Conservation (phyloP, 345 rosid genomes). For the Bruguiera sexangula region DNA sequence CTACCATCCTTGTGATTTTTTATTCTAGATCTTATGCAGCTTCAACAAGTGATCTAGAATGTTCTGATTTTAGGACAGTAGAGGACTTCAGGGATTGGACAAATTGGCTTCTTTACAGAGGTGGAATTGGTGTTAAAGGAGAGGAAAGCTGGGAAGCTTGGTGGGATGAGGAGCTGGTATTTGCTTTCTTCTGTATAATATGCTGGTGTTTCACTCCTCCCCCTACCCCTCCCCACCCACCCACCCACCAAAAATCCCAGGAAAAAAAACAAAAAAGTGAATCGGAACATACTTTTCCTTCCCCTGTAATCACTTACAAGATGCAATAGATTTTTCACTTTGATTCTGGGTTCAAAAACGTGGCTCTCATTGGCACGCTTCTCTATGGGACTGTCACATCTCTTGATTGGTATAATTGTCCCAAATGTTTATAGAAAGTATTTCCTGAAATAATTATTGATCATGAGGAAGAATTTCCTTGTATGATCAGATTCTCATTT, state of each 20-base stretch:
- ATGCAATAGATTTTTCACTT: too few relatives aligned
- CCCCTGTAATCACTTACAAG: too few relatives aligned
- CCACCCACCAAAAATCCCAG: background rate
- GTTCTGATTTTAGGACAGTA: conserved; percentile 57
- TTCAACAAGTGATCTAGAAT: conserved; percentile 7
- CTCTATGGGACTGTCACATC: too few relatives aligned
- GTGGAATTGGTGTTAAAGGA: conserved; percentile 99
- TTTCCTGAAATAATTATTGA: too few relatives aligned
- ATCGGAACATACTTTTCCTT: too few relatives aligned
- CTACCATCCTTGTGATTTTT: conserved; percentile 7
- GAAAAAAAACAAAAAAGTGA: background rate
- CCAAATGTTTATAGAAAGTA: too few relatives aligned
- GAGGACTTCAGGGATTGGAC: conserved; percentile 99
- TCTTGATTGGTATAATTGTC: too few relatives aligned
- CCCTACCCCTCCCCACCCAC: too few relatives aligned
- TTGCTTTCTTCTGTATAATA: conserved; percentile 7
- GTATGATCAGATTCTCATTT: too few relatives aligned
- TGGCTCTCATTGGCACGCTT: too few relatives aligned
- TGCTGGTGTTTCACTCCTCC: background rate
- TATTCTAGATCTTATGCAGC: background rate
- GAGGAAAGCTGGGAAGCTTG: conserved; percentile 99
- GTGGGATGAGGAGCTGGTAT: conserved; percentile 99
- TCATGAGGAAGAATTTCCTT: too few relatives aligned
- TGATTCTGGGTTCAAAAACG: too few relatives aligned
- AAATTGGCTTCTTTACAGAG: conserved; percentile 96